These are phyloP conservation scores for Sporisorium sorghi DNA, from an alignment of 1,284 basidiomycete genomes.

Conservation along the genomic window DNA sequence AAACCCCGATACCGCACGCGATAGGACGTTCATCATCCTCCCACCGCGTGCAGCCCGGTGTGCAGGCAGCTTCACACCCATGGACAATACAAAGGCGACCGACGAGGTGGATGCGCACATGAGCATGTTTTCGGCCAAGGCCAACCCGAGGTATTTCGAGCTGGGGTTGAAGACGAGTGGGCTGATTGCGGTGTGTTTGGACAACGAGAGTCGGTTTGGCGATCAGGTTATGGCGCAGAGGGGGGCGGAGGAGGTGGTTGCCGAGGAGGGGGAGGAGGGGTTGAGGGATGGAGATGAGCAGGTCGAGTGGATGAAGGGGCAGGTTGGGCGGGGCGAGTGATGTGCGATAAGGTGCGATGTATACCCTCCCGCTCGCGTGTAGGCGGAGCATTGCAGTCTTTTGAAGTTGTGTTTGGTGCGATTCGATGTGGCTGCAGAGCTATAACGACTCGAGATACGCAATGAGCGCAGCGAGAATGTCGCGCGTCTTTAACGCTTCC, in stretches of 20 bases:
- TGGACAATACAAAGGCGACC: slow-evolving; percentile 69
- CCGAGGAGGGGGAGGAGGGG: slow-evolving; percentile 33
- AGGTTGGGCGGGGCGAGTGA: slow-evolving; percentile 10
- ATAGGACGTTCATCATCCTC: slow-evolving; percentile 64
- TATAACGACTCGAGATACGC: slow-evolving; percentile 49
- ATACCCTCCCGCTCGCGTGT: slow-evolving; percentile 16
- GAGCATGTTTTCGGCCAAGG: slow-evolving; percentile 83
- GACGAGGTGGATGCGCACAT: slow-evolving; percentile 90
- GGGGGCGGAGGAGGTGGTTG: slow-evolving; percentile 10
- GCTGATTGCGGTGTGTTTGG: slow-evolving; percentile 40
- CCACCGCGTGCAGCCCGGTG: slow-evolving; percentile 37
- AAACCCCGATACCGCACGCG: slow-evolving; percentile 10
- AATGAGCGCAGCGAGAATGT: slow-evolving; percentile 59
- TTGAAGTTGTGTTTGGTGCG: too few species aligned
- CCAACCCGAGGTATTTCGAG: slow-evolving; percentile 90
- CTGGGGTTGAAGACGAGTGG: slow-evolving; percentile 73
- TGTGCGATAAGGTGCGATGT: background rate
- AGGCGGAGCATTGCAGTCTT: too few species aligned
- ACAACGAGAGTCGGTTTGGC: slow-evolving; percentile 46
- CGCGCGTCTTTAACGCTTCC: slow-evolving; percentile 25
- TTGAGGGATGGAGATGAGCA: slow-evolving; percentile 43
- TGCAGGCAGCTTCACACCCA: slow-evolving; percentile 49
- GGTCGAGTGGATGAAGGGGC: slow-evolving; percentile 29
- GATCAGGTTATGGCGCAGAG: slow-evolving; percentile 40
- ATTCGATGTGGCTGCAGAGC: too few species aligned